Percentiles rank a stretch among this genome's conserved stretches.
phyloP scores from a whole-genome alignment of 1,284 basidiomycete species.

The Rhodofomes roseus region DNA sequence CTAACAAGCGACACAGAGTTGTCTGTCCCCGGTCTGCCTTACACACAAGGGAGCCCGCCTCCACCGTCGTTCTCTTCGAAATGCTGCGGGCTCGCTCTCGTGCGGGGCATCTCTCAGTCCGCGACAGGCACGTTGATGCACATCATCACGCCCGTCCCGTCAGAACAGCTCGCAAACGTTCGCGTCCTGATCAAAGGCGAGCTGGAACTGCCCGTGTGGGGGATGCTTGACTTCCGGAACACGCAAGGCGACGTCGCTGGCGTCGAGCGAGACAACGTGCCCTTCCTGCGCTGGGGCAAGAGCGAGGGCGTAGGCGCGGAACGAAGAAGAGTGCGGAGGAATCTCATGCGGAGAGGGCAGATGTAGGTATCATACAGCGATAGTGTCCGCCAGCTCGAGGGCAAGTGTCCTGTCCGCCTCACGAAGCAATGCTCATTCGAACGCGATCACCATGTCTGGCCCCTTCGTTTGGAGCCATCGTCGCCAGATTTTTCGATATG shows the following conservation, averaged over 20 bases:
- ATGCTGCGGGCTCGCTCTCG: constrained; percentile 69
- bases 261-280: constrained; percentile 58
- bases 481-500: constrained; percentile 32
- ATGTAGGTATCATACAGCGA: constrained; percentile 38
- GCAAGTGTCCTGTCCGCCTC: neutral
- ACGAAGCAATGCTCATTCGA: constrained; percentile 9
- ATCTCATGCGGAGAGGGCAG: constrained; percentile 84
- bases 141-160: constrained; percentile 71
- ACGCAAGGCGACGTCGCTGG: constrained; percentile 47
- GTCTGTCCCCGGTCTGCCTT: constrained; percentile 37
- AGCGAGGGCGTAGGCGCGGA: constrained; percentile 66
- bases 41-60: constrained; percentile 47
- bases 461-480: constrained; percentile 31
- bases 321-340: constrained; percentile 73
- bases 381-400: neutral
- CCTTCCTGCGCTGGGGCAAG: constrained; percentile 80
- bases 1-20: neutral
- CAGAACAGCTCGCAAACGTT: constrained; percentile 35
- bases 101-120: constrained; percentile 56
- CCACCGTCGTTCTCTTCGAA: constrained; percentile 55
- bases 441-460: constrained; percentile 25
- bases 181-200: constrained; percentile 78
- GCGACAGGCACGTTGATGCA: constrained; percentile 43
- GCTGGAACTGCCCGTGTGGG: constrained; percentile 84
- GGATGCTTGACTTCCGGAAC: constrained; percentile 73